A percentile compares a stretch with the other conserved stretches of the same genome.
phyloP scores from a whole-genome alignment of 2,329 filamentous ascomycete genomes.

The Xylariaceae sp. region DNA sequence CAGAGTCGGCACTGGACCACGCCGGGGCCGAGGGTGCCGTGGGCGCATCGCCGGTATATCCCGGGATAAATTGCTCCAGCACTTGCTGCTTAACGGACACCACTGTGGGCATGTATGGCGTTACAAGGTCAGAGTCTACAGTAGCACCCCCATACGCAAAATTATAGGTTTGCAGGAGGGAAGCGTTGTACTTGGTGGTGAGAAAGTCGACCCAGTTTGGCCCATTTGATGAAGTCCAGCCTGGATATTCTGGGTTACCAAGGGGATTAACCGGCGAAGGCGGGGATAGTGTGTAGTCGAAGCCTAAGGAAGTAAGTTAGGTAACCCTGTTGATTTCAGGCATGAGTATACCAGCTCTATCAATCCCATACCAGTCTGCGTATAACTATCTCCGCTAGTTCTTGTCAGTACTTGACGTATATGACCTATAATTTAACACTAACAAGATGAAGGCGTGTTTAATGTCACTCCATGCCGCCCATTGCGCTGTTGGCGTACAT shows the following conservation, averaged over 20 bases:
- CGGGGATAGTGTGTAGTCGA: conserved; percentile 53
- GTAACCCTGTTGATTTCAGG: background rate
- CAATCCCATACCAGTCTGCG: conserved; percentile 32
- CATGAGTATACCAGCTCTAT: background rate
- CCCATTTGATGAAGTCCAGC: conserved; percentile 53
- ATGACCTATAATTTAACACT: conserved; percentile 19
- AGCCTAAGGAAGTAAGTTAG: conserved; percentile 43
- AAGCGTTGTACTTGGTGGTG: conserved; percentile 50
- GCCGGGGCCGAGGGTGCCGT: conserved; percentile 42
- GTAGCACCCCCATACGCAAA: conserved; percentile 58
- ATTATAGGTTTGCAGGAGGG: conserved; percentile 53
- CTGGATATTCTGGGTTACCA: conserved; percentile 62
- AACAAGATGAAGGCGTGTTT: conserved; percentile 48
- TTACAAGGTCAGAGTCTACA: conserved; percentile 53
- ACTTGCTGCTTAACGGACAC: conserved; percentile 56
- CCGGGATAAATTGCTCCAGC: conserved; percentile 44
- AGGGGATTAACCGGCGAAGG: conserved; percentile 59
- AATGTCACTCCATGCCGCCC: conserved; percentile 42
- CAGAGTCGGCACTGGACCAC: conserved; percentile 42
- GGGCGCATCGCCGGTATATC: conserved; percentile 37
- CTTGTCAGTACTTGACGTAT: background rate
- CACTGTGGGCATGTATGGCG: conserved; percentile 52
- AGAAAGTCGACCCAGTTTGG: conserved; percentile 56
- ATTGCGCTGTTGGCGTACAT: conserved; percentile 25
- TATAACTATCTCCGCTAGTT: conserved; percentile 39